Percentiles rank a stretch among this genome's conserved stretches.
Evolutionary conservation across 352 stramenopile genomes (phyloP).

Genomic region (Phytopythium kandeliae): DNA sequence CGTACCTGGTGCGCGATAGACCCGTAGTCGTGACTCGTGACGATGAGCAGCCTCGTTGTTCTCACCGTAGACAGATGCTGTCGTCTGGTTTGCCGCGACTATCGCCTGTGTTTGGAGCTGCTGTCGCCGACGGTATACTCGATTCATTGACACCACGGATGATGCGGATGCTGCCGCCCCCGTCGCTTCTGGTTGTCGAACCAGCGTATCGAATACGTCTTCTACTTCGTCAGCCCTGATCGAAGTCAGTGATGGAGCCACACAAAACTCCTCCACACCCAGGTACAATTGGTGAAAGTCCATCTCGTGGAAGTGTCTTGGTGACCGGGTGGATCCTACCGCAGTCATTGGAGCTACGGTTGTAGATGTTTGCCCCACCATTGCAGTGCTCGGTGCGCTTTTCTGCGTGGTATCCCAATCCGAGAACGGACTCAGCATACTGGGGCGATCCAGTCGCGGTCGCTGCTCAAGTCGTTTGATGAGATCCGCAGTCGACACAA

Average conservation of each 20-base stretch:
- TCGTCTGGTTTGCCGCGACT: not conserved
- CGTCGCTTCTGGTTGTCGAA: not conserved
- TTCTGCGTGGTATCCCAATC: not conserved
- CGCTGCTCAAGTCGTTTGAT: conserved; percentile 5
- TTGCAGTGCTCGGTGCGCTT: not conserved
- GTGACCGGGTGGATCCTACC: not conserved
- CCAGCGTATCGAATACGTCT: not conserved
- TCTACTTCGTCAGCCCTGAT: not conserved
- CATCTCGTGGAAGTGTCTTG: conserved; percentile 16
- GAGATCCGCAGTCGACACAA: conserved; percentile 9
- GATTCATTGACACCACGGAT: not conserved
- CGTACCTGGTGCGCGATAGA: conserved; percentile 5
- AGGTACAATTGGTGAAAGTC: conserved; percentile 9
- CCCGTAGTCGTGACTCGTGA: not conserved
- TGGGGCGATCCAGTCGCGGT: conserved; percentile 2
- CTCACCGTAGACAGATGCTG: not conserved
- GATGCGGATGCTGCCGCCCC: not conserved
- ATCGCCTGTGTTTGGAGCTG: not conserved
- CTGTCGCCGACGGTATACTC: not conserved
- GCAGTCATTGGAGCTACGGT: not conserved
- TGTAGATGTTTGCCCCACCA: not conserved
- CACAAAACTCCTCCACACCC: not conserved
- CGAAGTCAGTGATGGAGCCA: not conserved
- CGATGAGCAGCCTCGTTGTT: not conserved
- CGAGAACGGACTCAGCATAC: conserved; percentile 5